phyloP scores from a whole-genome alignment of 2,329 filamentous ascomycete genomes.

The Zymoseptoria passerinii region DNA sequence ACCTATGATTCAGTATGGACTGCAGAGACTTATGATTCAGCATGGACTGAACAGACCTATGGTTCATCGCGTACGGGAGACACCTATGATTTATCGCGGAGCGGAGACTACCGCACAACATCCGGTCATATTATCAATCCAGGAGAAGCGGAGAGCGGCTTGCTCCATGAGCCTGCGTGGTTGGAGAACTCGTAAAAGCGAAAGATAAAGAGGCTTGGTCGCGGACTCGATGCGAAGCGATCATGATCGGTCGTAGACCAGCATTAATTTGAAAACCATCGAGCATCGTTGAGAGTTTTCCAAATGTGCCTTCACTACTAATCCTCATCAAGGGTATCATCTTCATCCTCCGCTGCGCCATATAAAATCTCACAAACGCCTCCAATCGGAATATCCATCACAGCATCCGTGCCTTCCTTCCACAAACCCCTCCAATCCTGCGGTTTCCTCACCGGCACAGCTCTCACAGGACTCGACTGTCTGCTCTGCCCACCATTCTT shows the following conservation, averaged over 20 bases:
- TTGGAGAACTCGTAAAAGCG: too few relatives aligned
- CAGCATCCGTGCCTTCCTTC: constrained; percentile 89
- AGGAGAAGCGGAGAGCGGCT: background rate
- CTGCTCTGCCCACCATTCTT: constrained; percentile 30
- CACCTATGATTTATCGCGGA: background rate
- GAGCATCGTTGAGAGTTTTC: background rate
- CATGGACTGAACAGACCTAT: too few relatives aligned
- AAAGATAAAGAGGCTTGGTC: too few relatives aligned
- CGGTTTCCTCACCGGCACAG: constrained; percentile 22
- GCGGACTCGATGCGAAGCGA: background rate
- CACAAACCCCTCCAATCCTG: constrained; percentile 74
- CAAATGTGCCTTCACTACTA: background rate
- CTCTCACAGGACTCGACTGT: constrained; percentile 28
- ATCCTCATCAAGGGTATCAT: constrained; percentile 10
- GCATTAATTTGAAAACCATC: too few relatives aligned
- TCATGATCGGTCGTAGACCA: background rate
- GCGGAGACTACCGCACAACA: too few relatives aligned
- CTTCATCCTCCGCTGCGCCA: constrained; percentile 38
- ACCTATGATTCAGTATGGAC: too few relatives aligned
- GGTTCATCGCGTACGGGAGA: too few relatives aligned
- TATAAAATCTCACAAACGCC: constrained; percentile 94
- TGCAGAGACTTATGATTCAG: too few relatives aligned
- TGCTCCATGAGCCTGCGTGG: too few relatives aligned
- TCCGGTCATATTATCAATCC: background rate
- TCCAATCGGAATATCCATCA: constrained; percentile 91